A percentile compares a stretch with the other conserved stretches of the same genome.
These are phyloP conservation scores for Leishmania amazonensis DNA, from an alignment of 208 protist species.

Conservation along the genomic window DNA sequence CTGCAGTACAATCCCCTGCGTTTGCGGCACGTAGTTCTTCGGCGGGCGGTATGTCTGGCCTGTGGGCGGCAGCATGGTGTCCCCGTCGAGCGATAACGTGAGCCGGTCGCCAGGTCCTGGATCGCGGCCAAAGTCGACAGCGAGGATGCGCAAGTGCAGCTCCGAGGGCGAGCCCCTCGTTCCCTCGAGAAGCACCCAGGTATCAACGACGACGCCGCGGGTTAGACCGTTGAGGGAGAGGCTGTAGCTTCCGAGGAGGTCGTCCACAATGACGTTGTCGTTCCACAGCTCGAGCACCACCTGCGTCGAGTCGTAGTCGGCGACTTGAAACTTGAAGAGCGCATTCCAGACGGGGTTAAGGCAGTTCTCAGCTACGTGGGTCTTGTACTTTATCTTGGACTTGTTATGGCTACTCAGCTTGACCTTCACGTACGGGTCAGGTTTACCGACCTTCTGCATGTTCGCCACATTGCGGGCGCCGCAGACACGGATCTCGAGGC, in stretches of 20 bases:
- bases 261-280: conserved; percentile 52
- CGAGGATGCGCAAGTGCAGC: conserved; percentile 59
- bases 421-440: conserved; percentile 68
- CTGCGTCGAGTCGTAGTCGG: conserved; percentile 51
- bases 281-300: conserved; percentile 70
- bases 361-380: conserved; percentile 49
- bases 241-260: conserved; percentile 54
- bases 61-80: conserved; percentile 14
- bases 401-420: conserved; percentile 44
- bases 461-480: conserved; percentile 66
- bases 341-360: conserved; percentile 68
- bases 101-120: conserved; percentile 25
- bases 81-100: conserved; percentile 35
- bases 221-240: conserved; percentile 60
- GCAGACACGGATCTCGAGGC: conserved; percentile 77
- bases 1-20: conserved; percentile 6
- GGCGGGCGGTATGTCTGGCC: conserved; percentile 31
- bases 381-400: conserved; percentile 40
- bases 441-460: conserved; percentile 51
- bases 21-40: conserved; percentile 10
- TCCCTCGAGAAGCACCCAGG: conserved; percentile 53
- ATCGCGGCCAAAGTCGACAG: conserved; percentile 59
- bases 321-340: conserved; percentile 69
- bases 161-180: conserved; percentile 51
- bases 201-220: conserved; percentile 59